phyloP scores from a whole-genome alignment of 306 rosid species.

The Erythrophleum fordii region DNA sequence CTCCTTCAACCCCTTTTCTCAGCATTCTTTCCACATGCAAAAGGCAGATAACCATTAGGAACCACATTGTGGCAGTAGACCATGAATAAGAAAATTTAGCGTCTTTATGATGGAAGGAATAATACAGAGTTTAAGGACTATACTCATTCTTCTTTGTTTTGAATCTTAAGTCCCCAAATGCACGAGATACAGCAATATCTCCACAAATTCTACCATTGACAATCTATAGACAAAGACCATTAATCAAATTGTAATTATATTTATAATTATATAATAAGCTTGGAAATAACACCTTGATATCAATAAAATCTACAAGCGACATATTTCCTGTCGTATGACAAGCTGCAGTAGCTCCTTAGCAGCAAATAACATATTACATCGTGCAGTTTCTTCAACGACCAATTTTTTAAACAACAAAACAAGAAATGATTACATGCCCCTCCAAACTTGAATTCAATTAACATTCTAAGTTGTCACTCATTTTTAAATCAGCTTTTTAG shows the following conservation, averaged over 20 bases:
- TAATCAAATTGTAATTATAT: constrained; percentile 1
- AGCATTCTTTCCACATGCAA: constrained; percentile 74
- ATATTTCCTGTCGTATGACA: constrained; percentile 26
- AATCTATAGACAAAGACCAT: constrained; percentile 49
- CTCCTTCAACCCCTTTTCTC: constrained; percentile 79
- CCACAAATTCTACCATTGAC: constrained; percentile 93
- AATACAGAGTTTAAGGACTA: constrained; percentile 42
- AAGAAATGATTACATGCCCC: neutral
- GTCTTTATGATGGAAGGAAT: constrained; percentile 28
- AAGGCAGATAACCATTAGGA: constrained; percentile 48
- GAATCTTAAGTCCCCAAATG: constrained; percentile 92
- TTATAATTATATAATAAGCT: neutral
- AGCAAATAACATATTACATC: constrained; percentile 19
- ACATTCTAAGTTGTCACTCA: constrained; percentile 30
- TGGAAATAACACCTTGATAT: constrained; percentile 4
- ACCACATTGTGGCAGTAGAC: constrained; percentile 13
- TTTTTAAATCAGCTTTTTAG: constrained; percentile 4
- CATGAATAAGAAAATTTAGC: constrained; percentile 20
- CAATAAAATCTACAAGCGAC: constrained; percentile 17
- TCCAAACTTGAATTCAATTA: constrained; percentile 8
- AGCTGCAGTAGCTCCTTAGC: neutral
- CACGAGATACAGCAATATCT: constrained; percentile 96
- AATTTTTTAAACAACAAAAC: constrained; percentile 25
- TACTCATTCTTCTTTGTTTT: constrained; percentile 95
- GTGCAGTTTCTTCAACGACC: neutral